Base-by-base conservation (phyloP, 1,284 basidiomycete genomes). In the Ustilago loliicola region DNA sequence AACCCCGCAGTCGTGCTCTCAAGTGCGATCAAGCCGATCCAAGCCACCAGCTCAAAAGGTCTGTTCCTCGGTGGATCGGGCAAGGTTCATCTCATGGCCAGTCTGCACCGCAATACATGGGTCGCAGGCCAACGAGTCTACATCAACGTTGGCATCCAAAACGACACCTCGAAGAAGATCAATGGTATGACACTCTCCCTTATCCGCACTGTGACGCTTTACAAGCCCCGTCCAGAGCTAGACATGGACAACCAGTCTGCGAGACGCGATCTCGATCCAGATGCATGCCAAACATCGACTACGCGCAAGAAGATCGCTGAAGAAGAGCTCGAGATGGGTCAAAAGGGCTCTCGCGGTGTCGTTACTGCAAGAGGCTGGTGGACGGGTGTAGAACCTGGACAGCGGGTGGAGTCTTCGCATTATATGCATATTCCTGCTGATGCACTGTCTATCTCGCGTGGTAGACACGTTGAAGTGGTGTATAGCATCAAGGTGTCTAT, bases 41-140 rank as follows among this genome's bases (percentile, higher is more conserved):
- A 91, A 73, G 91, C 90, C 19, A 89, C 89, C 21, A 89, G 89
- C 1, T 89, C 90, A 25, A 91, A 90, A 81, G 88, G 88, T 3
- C 86, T 94, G 3, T 72, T 91, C 90, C 77, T 89, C 91, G 85
- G 90, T 82, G 74, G 89, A 91, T 59, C 87, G 62, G 91, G 91
- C 11, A 91, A 91, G 82, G 90, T 96, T n/a, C 90, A 89, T 56
- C 86, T 97, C 23, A 91, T 90, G 13, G 93, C 92, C 0, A 90
- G 89, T 48, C 86, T 97, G 27, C 93, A 93, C 81, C 91, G 95
- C 25, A 87, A 91, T 23, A 89, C 90, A 45, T 98, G 95, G 93
- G 88, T 97, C 32, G 92, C 95, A 15, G 95, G 96, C 5, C 94
- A 96, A 85, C 89, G 90, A 40, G 92, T 94, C 74, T 91, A 91